Conservation (phyloP, 768 basidiomycete species). For the Lentinula aciculospora region DNA sequence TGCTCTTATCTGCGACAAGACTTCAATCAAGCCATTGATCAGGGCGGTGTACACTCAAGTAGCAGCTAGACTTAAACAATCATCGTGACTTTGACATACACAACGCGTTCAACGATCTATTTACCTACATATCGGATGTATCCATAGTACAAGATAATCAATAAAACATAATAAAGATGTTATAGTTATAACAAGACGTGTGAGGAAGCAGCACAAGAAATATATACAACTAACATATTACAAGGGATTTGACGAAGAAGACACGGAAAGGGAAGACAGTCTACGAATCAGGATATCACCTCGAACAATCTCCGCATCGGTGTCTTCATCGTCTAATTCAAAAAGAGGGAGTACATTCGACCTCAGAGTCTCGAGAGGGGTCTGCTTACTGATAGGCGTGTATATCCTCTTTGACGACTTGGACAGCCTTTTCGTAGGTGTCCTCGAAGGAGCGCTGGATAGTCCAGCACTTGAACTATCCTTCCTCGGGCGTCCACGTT, state of each 20-base stretch:
- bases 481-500: slow-evolving; percentile 7
- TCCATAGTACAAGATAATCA: background rate
- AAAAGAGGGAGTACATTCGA: background rate
- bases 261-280: slow-evolving; percentile 14
- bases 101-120: background rate
- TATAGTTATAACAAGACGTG: slow-evolving; percentile 1
- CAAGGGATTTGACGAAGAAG: slow-evolving; percentile 8
- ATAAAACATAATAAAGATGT: slow-evolving; percentile 7
- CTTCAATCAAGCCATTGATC: slow-evolving; percentile 38
- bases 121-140: background rate
- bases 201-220: background rate
- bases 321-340: background rate
- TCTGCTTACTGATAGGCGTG: background rate
- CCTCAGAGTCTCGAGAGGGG: background rate
- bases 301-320: background rate
- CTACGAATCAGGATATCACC: slow-evolving; percentile 4
- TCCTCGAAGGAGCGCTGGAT: background rate
- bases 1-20: slow-evolving; percentile 56
- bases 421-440: background rate
- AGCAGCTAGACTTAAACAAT: slow-evolving; percentile 16
- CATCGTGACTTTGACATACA: background rate
- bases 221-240: background rate
- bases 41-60: slow-evolving; percentile 48
- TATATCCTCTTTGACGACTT: background rate
- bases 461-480: background rate